phyloP scores from a whole-genome alignment of 2,329 filamentous ascomycete genomes.

The Apiospora hydei region DNA sequence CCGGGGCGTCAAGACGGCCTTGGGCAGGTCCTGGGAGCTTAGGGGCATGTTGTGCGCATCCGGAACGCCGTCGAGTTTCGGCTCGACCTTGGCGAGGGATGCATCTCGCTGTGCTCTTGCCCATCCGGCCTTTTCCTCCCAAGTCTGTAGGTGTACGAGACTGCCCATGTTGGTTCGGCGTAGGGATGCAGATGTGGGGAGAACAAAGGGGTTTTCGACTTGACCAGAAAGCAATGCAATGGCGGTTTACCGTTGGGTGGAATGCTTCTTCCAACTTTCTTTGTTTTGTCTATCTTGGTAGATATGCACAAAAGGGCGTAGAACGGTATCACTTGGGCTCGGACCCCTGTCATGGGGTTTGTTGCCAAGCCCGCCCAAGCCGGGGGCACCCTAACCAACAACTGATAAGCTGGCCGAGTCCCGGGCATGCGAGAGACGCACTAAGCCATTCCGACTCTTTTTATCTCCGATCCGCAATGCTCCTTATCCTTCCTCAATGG shows the following conservation, averaged over 20 bases:
- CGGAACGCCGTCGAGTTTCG: constrained; percentile 26
- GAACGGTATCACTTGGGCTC: neutral
- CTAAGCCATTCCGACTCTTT: neutral
- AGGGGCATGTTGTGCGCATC: constrained; percentile 7
- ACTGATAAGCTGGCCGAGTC: neutral
- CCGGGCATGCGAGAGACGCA: neutral
- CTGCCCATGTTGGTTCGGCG: neutral
- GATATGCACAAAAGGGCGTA: neutral
- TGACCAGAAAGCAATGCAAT: neutral
- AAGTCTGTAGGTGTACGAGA: neutral
- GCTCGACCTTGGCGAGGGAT: constrained; percentile 26
- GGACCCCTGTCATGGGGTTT: neutral
- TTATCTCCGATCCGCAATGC: neutral
- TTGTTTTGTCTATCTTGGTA: neutral
- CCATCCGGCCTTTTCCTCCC: constrained; percentile 8
- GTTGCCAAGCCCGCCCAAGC: neutral
- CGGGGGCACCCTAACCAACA: neutral
- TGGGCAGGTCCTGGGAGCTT: constrained; percentile 25
- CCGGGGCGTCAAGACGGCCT: constrained; percentile 22
- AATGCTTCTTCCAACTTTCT: too few relatives aligned
- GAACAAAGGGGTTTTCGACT: neutral
- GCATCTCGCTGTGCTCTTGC: constrained; percentile 45
- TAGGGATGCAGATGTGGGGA: neutral
- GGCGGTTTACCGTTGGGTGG: neutral
- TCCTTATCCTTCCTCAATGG: neutral